A percentile compares a stretch with the other conserved stretches of the same genome.
Conservation (phyloP, 2,329 filamentous ascomycete genomes). For the Diaporthe sp. region DNA sequence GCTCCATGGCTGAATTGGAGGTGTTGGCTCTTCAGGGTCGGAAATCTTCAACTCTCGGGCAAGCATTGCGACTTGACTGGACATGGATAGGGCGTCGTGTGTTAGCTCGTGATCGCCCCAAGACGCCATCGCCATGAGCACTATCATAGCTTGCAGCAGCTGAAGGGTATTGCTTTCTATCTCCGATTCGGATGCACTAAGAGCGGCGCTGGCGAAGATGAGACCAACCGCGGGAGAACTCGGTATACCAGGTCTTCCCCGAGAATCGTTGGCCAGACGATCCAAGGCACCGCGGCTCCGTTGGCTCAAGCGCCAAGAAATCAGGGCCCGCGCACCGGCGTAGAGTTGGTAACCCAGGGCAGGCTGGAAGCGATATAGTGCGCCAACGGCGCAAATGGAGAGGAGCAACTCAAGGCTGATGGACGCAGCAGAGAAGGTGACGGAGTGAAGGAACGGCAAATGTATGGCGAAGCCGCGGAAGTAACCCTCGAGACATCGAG, state of each 20-base stretch:
- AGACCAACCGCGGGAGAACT: not conserved
- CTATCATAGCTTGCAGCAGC: slow-evolving; percentile 62
- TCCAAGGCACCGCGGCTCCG: slow-evolving; percentile 62
- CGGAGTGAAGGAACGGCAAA: slow-evolving; percentile 43
- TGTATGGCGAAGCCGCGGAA: slow-evolving; percentile 7
- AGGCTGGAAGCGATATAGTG: slow-evolving; percentile 64
- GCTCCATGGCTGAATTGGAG: slow-evolving; percentile 2
- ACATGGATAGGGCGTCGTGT: slow-evolving; percentile 68
- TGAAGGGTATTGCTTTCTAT: slow-evolving; percentile 51
- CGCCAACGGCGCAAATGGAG: slow-evolving; percentile 63
- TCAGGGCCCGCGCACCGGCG: not conserved
- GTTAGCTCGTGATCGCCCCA: slow-evolving; percentile 72
- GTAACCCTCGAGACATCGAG: not conserved
- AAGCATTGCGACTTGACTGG: slow-evolving; percentile 53
- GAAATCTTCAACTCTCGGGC: not conserved
- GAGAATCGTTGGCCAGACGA: not conserved
- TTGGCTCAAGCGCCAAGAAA: slow-evolving; percentile 43
- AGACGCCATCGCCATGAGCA: slow-evolving; percentile 71
- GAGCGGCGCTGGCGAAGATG: not conserved
- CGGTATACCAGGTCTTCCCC: not conserved
- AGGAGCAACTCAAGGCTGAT: slow-evolving; percentile 59
- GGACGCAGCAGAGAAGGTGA: slow-evolving; percentile 41
- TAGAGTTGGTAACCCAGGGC: slow-evolving; percentile 52
- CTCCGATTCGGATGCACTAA: not conserved
- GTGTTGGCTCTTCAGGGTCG: not conserved